Percentiles rank a stretch among this genome's conserved stretches.
Evolutionary conservation across 106 monocot species (phyloP).

Genomic region (Hemerocallis citrina): DNA sequence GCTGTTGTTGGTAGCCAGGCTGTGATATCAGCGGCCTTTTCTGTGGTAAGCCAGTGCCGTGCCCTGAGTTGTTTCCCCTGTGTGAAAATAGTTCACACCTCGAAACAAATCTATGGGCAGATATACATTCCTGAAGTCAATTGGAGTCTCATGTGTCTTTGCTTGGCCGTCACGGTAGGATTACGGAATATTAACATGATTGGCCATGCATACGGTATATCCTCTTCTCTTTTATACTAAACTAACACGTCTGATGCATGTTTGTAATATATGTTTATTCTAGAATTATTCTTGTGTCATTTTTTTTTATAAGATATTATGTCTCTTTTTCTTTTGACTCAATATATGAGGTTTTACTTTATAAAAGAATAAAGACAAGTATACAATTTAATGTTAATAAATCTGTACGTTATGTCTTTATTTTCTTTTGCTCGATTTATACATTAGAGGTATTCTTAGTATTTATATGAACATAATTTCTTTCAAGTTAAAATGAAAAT

Average conservation of each 20-base stretch:
- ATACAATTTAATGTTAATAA: no score
- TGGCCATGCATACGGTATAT: conserved; percentile 67
- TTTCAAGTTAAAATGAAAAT: not conserved
- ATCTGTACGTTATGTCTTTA: no score
- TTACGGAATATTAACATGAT: conserved; percentile 49
- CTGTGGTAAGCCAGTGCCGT: conserved; percentile 58
- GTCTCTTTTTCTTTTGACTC: no score
- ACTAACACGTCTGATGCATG: no score
- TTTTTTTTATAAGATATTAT: not conserved
- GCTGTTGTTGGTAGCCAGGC: conserved; percentile 74
- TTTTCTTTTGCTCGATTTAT: no score
- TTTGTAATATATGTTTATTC: no score
- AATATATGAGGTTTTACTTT: no score
- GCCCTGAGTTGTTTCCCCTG: conserved; percentile 59
- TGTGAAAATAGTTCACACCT: conserved; percentile 68
- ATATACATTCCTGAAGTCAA: conserved; percentile 72
- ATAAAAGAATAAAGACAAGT: no score
- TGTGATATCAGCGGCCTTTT: conserved; percentile 68
- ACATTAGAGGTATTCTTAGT: no score
- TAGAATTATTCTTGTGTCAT: not conserved
- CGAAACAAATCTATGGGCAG: conserved; percentile 54
- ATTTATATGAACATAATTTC: not conserved
- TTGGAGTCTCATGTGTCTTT: conserved; percentile 59
- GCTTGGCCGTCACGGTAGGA: conserved; percentile 51
- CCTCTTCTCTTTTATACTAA: not conserved